phyloP scores from a whole-genome alignment of 1,284 basidiomycete genomes.

The Ustilago trichophora region DNA sequence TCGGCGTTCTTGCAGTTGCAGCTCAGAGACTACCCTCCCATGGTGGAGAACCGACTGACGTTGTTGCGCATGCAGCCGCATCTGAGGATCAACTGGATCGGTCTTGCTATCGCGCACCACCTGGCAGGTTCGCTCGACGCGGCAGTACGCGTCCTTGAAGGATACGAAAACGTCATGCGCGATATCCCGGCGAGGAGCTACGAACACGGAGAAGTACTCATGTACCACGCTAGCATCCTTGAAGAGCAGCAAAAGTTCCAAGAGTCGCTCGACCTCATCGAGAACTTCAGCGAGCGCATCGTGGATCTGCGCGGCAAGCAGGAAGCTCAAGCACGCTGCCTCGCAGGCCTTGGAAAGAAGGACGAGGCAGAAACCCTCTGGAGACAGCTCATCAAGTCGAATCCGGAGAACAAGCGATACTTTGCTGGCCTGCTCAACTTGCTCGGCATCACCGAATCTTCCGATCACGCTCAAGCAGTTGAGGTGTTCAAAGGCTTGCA shows the following conservation, averaged over 20 bases:
- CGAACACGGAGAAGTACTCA: slow-evolving; percentile 84
- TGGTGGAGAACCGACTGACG: slow-evolving; percentile 83
- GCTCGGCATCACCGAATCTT: slow-evolving; percentile 71
- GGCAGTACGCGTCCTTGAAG: slow-evolving; percentile 78
- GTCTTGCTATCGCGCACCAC: slow-evolving; percentile 86
- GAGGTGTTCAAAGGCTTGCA: slow-evolving; percentile 41
- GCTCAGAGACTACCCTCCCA: slow-evolving; percentile 80
- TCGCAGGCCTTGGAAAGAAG: slow-evolving; percentile 73
- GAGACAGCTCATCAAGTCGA: slow-evolving; percentile 81
- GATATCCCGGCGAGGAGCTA: slow-evolving; percentile 55
- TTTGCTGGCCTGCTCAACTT: slow-evolving; percentile 78
- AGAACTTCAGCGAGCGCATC: slow-evolving; percentile 64
- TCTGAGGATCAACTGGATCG: slow-evolving; percentile 88
- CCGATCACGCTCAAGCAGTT: slow-evolving; percentile 24
- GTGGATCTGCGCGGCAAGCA: slow-evolving; percentile 35
- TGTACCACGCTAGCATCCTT: slow-evolving; percentile 83
- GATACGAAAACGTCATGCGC: slow-evolving; percentile 68
- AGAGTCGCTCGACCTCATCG: slow-evolving; percentile 66
- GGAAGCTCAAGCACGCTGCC: slow-evolving; percentile 49
- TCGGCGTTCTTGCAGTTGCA: slow-evolving; percentile 89
- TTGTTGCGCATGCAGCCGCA: slow-evolving; percentile 84
- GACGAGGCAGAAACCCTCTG: slow-evolving; percentile 82
- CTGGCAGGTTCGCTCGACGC: slow-evolving; percentile 79
- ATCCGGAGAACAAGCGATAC: slow-evolving; percentile 83
- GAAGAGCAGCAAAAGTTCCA: slow-evolving; percentile 75